Base-by-base conservation (phyloP, 805 yeast species). In the Yamadazyma ubonensis region DNA sequence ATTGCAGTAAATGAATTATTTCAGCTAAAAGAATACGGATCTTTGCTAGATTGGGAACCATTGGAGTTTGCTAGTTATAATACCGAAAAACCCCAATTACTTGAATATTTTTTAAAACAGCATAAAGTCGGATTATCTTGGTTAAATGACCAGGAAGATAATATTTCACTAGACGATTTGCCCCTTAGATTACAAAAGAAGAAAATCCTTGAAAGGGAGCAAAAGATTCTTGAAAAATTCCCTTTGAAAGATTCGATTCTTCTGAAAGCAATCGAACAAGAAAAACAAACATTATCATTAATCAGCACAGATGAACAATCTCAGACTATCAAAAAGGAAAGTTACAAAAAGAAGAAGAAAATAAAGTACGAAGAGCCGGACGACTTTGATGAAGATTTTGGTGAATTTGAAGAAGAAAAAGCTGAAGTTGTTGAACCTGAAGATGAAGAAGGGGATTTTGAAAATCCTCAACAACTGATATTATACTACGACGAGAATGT, bases 41-140 rank as follows among this genome's bases (percentile, higher is more conserved):
- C 86, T 0, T 55, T 83, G 30, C 76, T 72, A 0, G 77, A 76
- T 14, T 84, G 81, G 75, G 75, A 81, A 46, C 89, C 89, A 0
- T 9, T 55, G 38, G 76, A 63, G 37, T 62, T 62, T 45, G 44
- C 48, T 1, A 33, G 46, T 7, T 39, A 38, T 14, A 35, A 50
- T 20, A 21, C 51, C 9, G 64, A 58, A 12, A 46, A 61, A 23
- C 66, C 70, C 4, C 71, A 60, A 35, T 49, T 58, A 12, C 62
- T 54, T 39, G 63, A 63, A 30, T 51, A 54, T 22, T 67, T 65
- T 38, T 38, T 59, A 10, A 51, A 58, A 11, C 45, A 58, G 20
- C 54, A 58, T 28, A 43, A 54, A 2, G 57, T 54, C 42, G 50
- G 52, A 35, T 49, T 69, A 15, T 41, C 49, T 8, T 70, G 75